Evolutionary conservation across 306 rosid genomes (phyloP), one percentile per base, ranked within the genome.

Genomic region (Lablab purpureus): DNA sequence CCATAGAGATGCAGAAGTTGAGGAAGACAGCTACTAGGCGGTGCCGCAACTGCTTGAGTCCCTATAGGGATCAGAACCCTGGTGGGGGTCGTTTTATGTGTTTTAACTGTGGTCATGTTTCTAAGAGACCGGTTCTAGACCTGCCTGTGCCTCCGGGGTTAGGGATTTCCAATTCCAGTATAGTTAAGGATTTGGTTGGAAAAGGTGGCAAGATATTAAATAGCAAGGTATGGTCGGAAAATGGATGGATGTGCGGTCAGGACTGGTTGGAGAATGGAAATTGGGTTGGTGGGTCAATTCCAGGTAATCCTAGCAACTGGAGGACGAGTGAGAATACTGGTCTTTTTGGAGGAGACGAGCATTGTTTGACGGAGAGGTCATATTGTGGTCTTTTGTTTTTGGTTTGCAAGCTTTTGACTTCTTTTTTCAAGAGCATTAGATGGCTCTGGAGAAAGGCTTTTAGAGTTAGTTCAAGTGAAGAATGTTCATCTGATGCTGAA

Each of bases 71-170:
- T 80, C 99, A 96, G 87, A 96, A 96, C 80, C 99, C 99, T 25
- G 96, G 98, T 17, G 97, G 99, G 60, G 98, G 99, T 51, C 84
- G 91, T 74, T 96, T 96, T 85, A 93, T 96, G 99, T 96, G 99
- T 82, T 93, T 97, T 5, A 91, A 86, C 83, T 96, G 99, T 67
- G 99, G 99, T 40, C 98, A 91, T 88, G 83, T 96, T 62, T 96
- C 99, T 0, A 96, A 90, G 88, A 87, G 99, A 75, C 99, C 99
- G 0, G 99, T 90, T 62, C 79, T 96, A 67, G 99, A 96, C 87
- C 85, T 96, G 86, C 97, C 99, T 27, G 87, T 84, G 71, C 90
- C 88, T 0, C 94, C 94, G 0, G 98, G 93, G 64, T 75, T 92
- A 79, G 96, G 88, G 46, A 85, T 89, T 43, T 90, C 98, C 0